These are phyloP conservation scores for Exophiala calicioides DNA, from an alignment of 2,329 filamentous ascomycete species.

Conservation along the genomic window DNA sequence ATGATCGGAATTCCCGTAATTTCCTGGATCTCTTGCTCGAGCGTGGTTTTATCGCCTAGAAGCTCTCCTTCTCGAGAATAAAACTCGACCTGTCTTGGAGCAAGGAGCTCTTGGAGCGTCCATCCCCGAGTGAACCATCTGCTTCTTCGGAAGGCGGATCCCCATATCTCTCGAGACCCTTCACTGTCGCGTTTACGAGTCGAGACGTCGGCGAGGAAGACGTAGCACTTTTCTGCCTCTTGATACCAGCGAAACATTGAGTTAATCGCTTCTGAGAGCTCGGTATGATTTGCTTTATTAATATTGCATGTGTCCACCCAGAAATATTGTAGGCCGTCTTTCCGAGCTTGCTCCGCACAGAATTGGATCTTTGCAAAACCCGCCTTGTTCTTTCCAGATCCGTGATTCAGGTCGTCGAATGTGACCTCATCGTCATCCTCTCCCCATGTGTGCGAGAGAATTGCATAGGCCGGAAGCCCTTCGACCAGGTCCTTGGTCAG, in stretches of 20 bases:
- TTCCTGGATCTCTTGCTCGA: slow-evolving; percentile 30
- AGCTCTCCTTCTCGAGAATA: slow-evolving; percentile 7
- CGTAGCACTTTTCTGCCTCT: slow-evolving; percentile 19
- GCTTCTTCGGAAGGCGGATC: slow-evolving; percentile 11
- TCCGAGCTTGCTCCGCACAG: too few species aligned
- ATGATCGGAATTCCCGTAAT: slow-evolving; percentile 30
- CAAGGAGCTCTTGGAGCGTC: slow-evolving; percentile 30
- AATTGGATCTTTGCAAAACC: too few species aligned
- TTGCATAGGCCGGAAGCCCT: slow-evolving; percentile 13
- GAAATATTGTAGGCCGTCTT: too few species aligned
- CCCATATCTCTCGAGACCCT: background rate
- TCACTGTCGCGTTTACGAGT: slow-evolving; percentile 12
- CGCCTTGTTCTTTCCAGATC: slow-evolving; percentile 3
- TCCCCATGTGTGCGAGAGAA: slow-evolving; percentile 15
- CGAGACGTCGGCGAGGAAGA: too few species aligned
- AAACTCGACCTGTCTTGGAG: slow-evolving; percentile 17
- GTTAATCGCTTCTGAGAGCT: slow-evolving; percentile 27
- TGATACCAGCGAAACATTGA: slow-evolving; percentile 31
- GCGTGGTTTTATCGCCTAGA: slow-evolving; percentile 19
- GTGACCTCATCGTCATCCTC: slow-evolving; percentile 12
- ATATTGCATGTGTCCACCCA: too few species aligned
- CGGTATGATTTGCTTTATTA: too few species aligned
- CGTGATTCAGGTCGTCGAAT: background rate
- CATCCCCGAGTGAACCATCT: slow-evolving; percentile 27
- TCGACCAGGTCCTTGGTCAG: slow-evolving; percentile 4